phyloP scores from a whole-genome alignment of 805 yeast genomes.

The Lipomyces japonicus region DNA sequence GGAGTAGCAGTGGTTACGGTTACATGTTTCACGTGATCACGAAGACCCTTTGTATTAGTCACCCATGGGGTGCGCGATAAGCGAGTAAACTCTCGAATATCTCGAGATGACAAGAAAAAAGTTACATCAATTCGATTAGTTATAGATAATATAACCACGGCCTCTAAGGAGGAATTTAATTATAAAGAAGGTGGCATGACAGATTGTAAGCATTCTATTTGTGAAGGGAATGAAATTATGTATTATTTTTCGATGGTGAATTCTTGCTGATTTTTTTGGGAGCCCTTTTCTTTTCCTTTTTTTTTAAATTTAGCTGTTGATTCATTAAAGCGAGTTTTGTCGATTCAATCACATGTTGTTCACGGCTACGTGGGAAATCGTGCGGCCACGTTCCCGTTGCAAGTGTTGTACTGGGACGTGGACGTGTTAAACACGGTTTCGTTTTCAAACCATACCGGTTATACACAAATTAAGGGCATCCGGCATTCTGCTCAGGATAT shows the following conservation, averaged over 20 bases:
- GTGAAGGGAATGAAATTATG: not conserved
- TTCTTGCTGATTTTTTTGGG: not conserved
- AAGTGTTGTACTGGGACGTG: constrained; percentile 86
- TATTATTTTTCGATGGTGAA: too few species aligned
- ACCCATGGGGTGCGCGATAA: too few species aligned
- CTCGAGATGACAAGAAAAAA: too few species aligned
- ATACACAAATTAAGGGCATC: constrained; percentile 44
- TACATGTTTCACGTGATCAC: too few species aligned
- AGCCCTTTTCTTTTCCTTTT: not conserved
- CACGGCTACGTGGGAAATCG: constrained; percentile 95
- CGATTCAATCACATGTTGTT: constrained; percentile 84
- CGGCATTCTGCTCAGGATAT: constrained; percentile 48
- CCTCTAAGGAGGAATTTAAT: too few species aligned
- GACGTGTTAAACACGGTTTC: constrained; percentile 85
- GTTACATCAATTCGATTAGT: too few species aligned
- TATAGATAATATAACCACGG: too few species aligned
- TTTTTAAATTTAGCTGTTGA: not conserved
- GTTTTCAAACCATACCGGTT: constrained; percentile 87
- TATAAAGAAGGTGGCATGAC: not conserved
- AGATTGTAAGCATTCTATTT: not conserved
- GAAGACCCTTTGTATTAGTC: too few species aligned
- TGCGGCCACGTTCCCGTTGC: constrained; percentile 87
- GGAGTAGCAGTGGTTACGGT: too few species aligned
- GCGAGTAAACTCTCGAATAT: too few species aligned
- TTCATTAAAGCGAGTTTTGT: constrained; percentile 40